Percentiles rank a stretch among this genome's conserved stretches.
phyloP scores from a whole-genome alignment of 1,284 basidiomycete species.

The Trametes hirsuta region DNA sequence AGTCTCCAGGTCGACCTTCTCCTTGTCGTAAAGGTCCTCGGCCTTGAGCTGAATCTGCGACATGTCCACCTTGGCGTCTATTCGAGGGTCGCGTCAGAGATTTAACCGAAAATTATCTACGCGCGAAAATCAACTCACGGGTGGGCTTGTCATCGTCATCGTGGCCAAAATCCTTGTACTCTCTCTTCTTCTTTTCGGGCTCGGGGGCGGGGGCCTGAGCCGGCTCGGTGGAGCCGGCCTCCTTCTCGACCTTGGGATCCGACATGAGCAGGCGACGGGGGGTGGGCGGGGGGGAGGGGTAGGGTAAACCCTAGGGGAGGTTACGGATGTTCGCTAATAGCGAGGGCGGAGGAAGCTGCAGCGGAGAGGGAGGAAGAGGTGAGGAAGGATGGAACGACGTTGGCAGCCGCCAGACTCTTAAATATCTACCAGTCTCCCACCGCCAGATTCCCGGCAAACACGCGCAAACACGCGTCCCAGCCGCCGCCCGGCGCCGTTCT shows the following conservation, averaged over 20 bases:
- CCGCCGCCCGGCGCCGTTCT: slow-evolving; percentile 12
- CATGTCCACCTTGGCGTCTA: slow-evolving; percentile 89
- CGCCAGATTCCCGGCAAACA: slow-evolving; percentile 19
- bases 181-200: slow-evolving; percentile 75
- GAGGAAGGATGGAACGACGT: slow-evolving; percentile 28
- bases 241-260: slow-evolving; percentile 37
- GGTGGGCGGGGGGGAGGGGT: slow-evolving; percentile 17
- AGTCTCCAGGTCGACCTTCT: slow-evolving; percentile 98
- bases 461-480: slow-evolving; percentile 16
- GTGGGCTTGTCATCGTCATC: slow-evolving; percentile 66
- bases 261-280: slow-evolving; percentile 32
- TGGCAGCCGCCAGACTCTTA: slow-evolving; percentile 27
- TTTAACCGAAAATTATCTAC: background rate
- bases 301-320: slow-evolving; percentile 31
- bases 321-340: slow-evolving; percentile 27
- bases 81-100: slow-evolving; percentile 15
- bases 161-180: slow-evolving; percentile 92
- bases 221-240: slow-evolving; percentile 36
- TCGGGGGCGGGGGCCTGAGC: slow-evolving; percentile 25
- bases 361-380: slow-evolving; percentile 28
- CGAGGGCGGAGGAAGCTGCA: slow-evolving; percentile 24
- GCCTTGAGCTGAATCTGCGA: slow-evolving; percentile 89
- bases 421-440: slow-evolving; percentile 23
- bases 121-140: slow-evolving; percentile 51
- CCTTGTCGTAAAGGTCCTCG: slow-evolving; percentile 96